Percentiles rank a stretch among this genome's conserved stretches.
Conservation (phyloP, 306 rosid species). For the Corylus americana region DNA sequence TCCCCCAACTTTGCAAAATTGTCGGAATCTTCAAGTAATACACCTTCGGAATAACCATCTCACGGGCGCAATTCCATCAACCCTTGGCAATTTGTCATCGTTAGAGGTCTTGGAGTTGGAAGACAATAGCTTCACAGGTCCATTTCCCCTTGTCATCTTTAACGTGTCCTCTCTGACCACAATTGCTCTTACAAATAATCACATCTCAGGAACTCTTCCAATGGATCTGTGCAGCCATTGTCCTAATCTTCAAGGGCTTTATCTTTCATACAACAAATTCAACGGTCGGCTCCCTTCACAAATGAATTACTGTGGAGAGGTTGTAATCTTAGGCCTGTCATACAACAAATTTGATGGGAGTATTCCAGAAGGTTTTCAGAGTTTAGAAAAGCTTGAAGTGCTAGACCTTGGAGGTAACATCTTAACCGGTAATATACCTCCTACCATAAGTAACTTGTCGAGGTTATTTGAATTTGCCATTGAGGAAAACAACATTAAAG, state of each 20-base stretch:
- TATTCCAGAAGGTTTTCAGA: not conserved
- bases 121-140: not conserved
- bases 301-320: not conserved
- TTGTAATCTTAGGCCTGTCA: not conserved
- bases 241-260: not conserved
- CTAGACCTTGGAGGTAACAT: not conserved
- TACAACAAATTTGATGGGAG: not conserved
- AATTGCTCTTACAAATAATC: not conserved
- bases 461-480: too few species aligned
- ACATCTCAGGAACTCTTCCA: not conserved
- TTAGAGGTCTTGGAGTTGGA: not conserved
- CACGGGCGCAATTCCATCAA: not conserved
- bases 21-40: not conserved
- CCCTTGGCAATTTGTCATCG: not conserved
- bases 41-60: not conserved
- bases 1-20: not conserved
- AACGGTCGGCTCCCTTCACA: not conserved
- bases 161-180: not conserved
- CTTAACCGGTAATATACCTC: not conserved
- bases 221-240: not conserved
- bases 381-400: not conserved
- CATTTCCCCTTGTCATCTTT: not conserved
- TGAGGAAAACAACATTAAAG: not conserved
- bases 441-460: not conserved
- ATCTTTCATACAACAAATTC: fast-evolving